Evolutionary conservation across 1,284 basidiomycete genomes (phyloP).

Genomic region (Puccinia hordei): DNA sequence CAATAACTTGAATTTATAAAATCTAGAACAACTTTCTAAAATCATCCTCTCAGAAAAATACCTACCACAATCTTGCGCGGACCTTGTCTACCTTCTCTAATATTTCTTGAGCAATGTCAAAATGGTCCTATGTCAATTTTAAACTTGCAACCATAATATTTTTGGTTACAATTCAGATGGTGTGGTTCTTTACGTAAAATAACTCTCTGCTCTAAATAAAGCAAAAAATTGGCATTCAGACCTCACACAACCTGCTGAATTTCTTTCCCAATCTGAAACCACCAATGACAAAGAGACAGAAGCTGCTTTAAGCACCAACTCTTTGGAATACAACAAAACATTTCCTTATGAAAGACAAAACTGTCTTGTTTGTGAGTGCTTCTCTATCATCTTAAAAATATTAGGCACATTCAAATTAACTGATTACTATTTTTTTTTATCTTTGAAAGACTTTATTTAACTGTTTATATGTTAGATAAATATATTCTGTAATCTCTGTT

Average conservation of each 20-base stretch:
- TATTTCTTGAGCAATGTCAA: too few relatives aligned
- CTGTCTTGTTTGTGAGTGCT: too few relatives aligned
- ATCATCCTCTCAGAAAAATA: not conserved
- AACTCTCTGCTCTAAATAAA: not conserved
- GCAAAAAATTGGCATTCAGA: not conserved
- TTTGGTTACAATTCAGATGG: too few relatives aligned
- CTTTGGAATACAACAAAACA: not conserved
- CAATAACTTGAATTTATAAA: not conserved
- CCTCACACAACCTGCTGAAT: not conserved
- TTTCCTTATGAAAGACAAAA: slow-evolving; percentile 4
- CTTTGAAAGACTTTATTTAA: too few relatives aligned
- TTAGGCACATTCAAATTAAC: too few relatives aligned
- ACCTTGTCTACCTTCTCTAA: too few relatives aligned
- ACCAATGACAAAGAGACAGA: not conserved
- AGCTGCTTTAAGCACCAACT: not conserved
- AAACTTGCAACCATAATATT: not conserved
- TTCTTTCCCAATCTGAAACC: not conserved
- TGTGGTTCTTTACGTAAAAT: not conserved
- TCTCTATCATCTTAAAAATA: too few relatives aligned
- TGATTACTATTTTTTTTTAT: too few relatives aligned
- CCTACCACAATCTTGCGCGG: not conserved
- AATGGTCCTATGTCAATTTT: not conserved
- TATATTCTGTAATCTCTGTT: too few relatives aligned
- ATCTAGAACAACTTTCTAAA: not conserved
- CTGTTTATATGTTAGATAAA: too few relatives aligned